Evolutionary conservation across 257 asterid species (phyloP), one percentile per base, ranked within the genome.

Genomic region (Cruciata laevipes): DNA sequence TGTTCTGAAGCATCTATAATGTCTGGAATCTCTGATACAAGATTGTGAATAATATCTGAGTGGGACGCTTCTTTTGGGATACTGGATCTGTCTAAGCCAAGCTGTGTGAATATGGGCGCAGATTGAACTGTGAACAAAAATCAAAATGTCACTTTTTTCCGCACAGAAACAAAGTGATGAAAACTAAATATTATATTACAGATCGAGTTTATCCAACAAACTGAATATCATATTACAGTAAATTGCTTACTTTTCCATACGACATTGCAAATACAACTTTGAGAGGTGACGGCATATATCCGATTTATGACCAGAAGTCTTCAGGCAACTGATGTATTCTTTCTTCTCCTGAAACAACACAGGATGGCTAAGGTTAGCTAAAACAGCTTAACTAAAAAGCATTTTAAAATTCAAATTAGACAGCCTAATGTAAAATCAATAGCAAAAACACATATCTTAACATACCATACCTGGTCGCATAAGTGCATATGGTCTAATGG

Each of bases 401-500:
- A 27, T 27, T 27, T 27, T 27, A 27, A 27, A 27, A 27, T 1
- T 27, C 30, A 27, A 27, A 27, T 27, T 27, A 27, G 30, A 27
- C 30, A 27, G 2, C 30, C n/a, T 14, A 53, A 59, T 12, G 13
- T 38, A 18, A 21, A 17, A 52, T 20, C 21, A 55, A 35, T 25
- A 31, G 31, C 23, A 10, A 27, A 74, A 68, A 27, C 25, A 6
- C 49, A 25, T 24, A 20, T 27, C 18, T 59, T 18, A 38, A 59
- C 14, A n/a, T n/a, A 53, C 37, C 37, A 35, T 87, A 93, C 97
- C 94, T 71, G 71, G 70, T 90, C 99, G 69, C 99, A 90, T 32
- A 86, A 85, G 78, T 85, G 96, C 96, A 86, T 84, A 74, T 88
- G 96, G 68, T 93, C 99, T 80, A 93, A 83, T 3, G 97, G 99